These are phyloP conservation scores for Sinapis alba DNA, from an alignment of 441 rosid species.

Conservation along the genomic window DNA sequence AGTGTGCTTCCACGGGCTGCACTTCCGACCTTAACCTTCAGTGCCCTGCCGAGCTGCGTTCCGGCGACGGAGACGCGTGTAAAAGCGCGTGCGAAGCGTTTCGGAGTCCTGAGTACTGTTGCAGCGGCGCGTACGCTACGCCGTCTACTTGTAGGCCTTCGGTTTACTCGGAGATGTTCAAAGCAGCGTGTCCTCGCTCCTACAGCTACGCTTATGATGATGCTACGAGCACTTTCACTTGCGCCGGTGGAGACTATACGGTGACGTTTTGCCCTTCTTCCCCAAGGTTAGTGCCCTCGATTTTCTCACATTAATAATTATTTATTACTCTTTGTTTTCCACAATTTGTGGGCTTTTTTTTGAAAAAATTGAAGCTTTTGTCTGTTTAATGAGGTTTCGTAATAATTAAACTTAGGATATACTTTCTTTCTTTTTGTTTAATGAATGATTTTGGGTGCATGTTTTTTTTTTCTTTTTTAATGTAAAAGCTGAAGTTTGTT, in stretches of 20 bases:
- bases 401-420: conserved; percentile 24
- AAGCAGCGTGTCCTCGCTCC: conserved; percentile 69
- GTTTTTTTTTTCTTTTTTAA: background rate
- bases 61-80: conserved; percentile 61
- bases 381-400: conserved; percentile 4
- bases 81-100: conserved; percentile 76
- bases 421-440: background rate
- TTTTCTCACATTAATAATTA: background rate
- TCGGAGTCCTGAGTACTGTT: conserved; percentile 70
- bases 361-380: background rate
- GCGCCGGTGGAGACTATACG: conserved; percentile 66
- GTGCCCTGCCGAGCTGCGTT: conserved; percentile 62
- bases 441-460: background rate
- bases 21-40: conserved; percentile 54
- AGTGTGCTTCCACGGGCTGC: conserved; percentile 62
- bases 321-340: background rate
- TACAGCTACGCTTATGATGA: conserved; percentile 77
- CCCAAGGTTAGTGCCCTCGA: conserved; percentile 51
- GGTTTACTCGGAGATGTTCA: conserved; percentile 69
- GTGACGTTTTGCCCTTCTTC: conserved; percentile 76
- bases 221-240: conserved; percentile 71
- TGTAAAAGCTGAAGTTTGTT: conserved; percentile 35
- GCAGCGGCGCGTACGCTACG: conserved; percentile 70
- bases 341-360: conserved; percentile 9
- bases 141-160: conserved; percentile 68